Base-by-base conservation (phyloP, 1,284 basidiomycete species). In the Sporisorium scitamineum region DNA sequence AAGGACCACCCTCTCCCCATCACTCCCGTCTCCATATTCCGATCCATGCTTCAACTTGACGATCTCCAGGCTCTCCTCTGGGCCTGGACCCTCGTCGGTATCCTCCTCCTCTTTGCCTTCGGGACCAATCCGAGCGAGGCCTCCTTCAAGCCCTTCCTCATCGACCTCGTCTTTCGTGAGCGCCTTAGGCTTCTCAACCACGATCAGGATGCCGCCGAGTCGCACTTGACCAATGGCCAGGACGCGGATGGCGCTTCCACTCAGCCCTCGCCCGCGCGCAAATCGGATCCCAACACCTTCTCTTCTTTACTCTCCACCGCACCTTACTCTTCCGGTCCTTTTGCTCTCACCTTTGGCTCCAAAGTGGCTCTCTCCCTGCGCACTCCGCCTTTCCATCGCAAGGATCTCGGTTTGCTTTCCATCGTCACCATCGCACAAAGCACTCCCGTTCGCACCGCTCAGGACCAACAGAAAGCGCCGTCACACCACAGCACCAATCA, bases 151-250 rank as follows among this genome's bases (percentile, higher is more conserved):
- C 89, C 94, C 16, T 95, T 94, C 87, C 91, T 98, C 80, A 97
- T 95, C 34, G 94, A 97, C 85, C 92, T 94, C 83, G 94, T 94
- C 41, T 97, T 98, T 85, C 92, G 94, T 57, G 92, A 94, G 68
- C 94, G 97, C 85, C 90, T 98, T 64, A 93, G 91, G 71, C 92
- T 92, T 68, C 90, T 97, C 45, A 73, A 72, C 9, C 45, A 58
- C 31, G 71, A 80, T 45, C 55, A 75, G 39, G 53, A 64, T 52
- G 59, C 56, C 24, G 53, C 56, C 5, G 60, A 69, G 7, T 58
- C 61, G 31, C 60, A 47, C 1, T 10, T 52, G 29, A 56, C 58
- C 22, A 26, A 18, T 48, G 8, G 37, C 6, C 22, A 52, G 13
- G 27, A 37, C n/a, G 24, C 56, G 8, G 48, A 29, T 8, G 5